Conservation (phyloP, 352 stramenopile genomes). For the Poterioochromonas sp. region DNA sequence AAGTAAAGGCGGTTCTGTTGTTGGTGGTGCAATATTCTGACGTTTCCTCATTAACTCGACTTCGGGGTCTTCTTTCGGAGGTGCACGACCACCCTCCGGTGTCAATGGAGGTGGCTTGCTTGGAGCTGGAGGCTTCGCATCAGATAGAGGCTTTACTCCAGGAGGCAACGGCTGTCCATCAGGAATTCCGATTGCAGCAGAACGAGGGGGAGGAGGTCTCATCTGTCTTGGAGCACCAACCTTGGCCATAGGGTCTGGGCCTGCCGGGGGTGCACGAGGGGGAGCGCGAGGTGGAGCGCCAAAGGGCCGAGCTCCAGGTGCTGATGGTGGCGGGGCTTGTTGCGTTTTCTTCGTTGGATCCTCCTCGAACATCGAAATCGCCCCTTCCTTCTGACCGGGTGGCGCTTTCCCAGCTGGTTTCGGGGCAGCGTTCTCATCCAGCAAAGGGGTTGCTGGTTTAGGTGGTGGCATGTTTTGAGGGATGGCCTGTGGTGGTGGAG, state of each 20-base stretch:
- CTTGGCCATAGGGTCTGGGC: neutral
- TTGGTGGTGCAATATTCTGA: neutral
- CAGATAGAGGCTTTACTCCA: neutral
- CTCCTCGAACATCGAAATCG: constrained; percentile 29
- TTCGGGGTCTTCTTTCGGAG: neutral
- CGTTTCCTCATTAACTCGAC: neutral
- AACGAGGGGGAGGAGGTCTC: neutral
- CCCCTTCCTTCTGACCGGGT: neutral
- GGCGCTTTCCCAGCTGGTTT: neutral
- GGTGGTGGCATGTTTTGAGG: neutral
- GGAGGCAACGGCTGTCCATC: constrained; percentile 16
- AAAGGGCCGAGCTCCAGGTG: neutral
- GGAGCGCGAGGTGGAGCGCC: neutral
- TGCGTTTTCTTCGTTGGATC: neutral
- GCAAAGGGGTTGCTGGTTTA: neutral
- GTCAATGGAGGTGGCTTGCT: neutral
- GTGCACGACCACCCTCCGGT: neutral
- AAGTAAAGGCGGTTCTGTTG: constrained; percentile 1
- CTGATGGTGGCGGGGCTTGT: neutral
- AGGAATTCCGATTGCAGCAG: neutral
- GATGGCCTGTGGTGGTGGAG: neutral
- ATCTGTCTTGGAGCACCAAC: neutral
- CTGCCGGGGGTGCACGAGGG: neutral
- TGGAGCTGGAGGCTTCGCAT: neutral
- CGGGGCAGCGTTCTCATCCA: neutral